A percentile compares a stretch with the other conserved stretches of the same genome.
phyloP scores from a whole-genome alignment of 345 rosid species.

The Dimocarpus longan region DNA sequence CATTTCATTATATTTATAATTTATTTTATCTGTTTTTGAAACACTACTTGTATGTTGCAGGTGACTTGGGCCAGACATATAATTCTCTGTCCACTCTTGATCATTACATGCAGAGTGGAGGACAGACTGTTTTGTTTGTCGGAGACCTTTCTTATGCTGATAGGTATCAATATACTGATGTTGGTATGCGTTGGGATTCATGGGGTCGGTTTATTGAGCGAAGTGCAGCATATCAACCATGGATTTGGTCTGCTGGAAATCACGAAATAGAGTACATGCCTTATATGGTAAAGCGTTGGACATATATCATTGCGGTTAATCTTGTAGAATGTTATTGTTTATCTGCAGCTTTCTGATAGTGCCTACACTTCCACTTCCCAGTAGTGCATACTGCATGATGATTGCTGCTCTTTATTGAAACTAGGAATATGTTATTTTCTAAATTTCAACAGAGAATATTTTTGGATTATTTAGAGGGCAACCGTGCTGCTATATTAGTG shows the following conservation, averaged over 20 bases:
- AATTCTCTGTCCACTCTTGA: slow-evolving; percentile 90
- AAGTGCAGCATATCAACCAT: slow-evolving; percentile 91
- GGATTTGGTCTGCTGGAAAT: slow-evolving; percentile 96
- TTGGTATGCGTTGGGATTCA: slow-evolving; percentile 85
- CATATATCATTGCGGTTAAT: neutral
- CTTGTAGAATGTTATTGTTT: neutral
- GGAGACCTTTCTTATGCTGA: slow-evolving; percentile 99
- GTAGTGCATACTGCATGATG: neutral
- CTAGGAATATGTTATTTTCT: too few relatives aligned
- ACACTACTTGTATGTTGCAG: slow-evolving; percentile 40
- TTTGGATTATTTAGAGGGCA: too few relatives aligned
- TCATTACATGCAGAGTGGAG: slow-evolving; percentile 86
- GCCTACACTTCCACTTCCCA: neutral
- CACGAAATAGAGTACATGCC: slow-evolving; percentile 95
- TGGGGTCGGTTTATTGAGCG: slow-evolving; percentile 92
- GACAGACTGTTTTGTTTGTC: slow-evolving; percentile 76
- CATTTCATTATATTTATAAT: neutral
- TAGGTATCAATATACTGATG: slow-evolving; percentile 74
- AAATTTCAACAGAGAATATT: too few relatives aligned
- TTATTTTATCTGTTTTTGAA: neutral
- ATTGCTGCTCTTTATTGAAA: neutral
- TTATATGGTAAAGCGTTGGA: slow-evolving; percentile 62
- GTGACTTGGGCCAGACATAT: slow-evolving; percentile 95
- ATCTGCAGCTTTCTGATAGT: neutral
- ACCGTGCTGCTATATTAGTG: too few relatives aligned